Percentiles rank a stretch among this genome's conserved stretches.
Evolutionary conservation across 805 yeast genomes (phyloP).

Genomic region (Cyberlindnera bimundalis): DNA sequence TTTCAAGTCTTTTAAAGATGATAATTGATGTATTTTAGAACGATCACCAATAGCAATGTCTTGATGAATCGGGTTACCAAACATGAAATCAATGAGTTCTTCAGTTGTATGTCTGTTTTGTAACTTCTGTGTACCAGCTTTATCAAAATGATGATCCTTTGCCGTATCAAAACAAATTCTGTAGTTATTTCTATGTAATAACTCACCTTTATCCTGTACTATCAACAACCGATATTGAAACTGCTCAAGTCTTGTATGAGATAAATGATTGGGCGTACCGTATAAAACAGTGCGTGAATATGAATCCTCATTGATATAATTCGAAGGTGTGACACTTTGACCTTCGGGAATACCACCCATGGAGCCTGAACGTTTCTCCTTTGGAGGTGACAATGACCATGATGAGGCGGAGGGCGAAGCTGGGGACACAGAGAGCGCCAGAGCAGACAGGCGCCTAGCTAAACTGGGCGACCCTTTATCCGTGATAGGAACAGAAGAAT

Average conservation of each 20-base stretch:
- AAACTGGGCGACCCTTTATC: constrained; percentile 1
- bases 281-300: constrained; percentile 26
- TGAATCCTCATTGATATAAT: constrained; percentile 24
- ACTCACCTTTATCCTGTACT: constrained; percentile 36
- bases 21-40: constrained; percentile 29
- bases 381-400: constrained; percentile 1
- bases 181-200: constrained; percentile 34
- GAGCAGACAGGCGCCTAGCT: constrained; percentile 3
- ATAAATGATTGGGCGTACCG: constrained; percentile 23
- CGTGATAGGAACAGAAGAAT: background rate
- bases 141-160: constrained; percentile 21
- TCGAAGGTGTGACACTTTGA: too few species aligned
- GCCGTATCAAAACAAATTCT: constrained; percentile 32
- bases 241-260: constrained; percentile 5
- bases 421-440: constrained; percentile 1
- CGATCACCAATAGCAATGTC: constrained; percentile 26
- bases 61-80: constrained; percentile 36
- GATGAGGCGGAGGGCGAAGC: background rate
- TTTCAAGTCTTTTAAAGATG: constrained; percentile 27
- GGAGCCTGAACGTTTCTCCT: constrained; percentile 4
- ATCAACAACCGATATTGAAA: constrained; percentile 32
- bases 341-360: too few species aligned
- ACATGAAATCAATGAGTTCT: constrained; percentile 35
- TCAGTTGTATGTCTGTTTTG: constrained; percentile 13
- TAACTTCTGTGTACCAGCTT: constrained; percentile 10